Percentiles rank a stretch among this genome's conserved stretches.
phyloP scores from a whole-genome alignment of 1,284 basidiomycete species.

The Ceratobasidium sp. region DNA sequence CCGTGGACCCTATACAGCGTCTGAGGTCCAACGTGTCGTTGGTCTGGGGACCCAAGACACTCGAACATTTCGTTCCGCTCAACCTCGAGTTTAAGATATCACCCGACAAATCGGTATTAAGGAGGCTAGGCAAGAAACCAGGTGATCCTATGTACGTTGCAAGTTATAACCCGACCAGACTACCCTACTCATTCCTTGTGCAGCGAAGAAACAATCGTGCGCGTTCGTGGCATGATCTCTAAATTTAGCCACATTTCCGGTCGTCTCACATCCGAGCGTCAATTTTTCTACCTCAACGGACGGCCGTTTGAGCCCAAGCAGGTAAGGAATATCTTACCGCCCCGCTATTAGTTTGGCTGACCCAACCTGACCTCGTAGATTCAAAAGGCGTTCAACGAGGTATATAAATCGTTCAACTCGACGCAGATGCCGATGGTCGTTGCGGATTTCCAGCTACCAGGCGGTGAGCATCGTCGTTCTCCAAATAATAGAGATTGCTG shows the following conservation, averaged over 20 bases:
- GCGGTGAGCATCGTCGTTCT: constrained; percentile 62
- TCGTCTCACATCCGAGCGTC: constrained; percentile 83
- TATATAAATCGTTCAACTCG: constrained; percentile 87
- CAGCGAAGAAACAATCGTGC: constrained; percentile 62
- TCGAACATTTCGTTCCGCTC: constrained; percentile 82
- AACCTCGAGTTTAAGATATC: constrained; percentile 79
- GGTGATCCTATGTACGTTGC: constrained; percentile 1
- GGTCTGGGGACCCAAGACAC: constrained; percentile 87
- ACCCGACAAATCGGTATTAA: constrained; percentile 65
- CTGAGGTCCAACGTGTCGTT: constrained; percentile 78
- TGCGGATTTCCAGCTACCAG: constrained; percentile 85
- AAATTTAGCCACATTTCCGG: constrained; percentile 81
- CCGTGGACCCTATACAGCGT: constrained; percentile 57
- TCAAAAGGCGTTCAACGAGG: constrained; percentile 89
- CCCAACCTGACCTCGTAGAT: constrained; percentile 65
- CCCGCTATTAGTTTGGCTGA: neutral
- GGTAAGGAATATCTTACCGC: constrained; percentile 61
- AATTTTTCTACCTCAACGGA: constrained; percentile 96
- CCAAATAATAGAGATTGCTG: neutral
- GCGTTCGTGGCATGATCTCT: constrained; percentile 82
- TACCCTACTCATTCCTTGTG: neutral
- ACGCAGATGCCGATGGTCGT: constrained; percentile 86
- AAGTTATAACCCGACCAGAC: neutral
- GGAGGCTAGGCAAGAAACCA: constrained; percentile 53
- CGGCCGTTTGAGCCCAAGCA: constrained; percentile 87